A percentile compares a stretch with the other conserved stretches of the same genome.
phyloP scores from a whole-genome alignment of 306 rosid species.

The Inga laurina region DNA sequence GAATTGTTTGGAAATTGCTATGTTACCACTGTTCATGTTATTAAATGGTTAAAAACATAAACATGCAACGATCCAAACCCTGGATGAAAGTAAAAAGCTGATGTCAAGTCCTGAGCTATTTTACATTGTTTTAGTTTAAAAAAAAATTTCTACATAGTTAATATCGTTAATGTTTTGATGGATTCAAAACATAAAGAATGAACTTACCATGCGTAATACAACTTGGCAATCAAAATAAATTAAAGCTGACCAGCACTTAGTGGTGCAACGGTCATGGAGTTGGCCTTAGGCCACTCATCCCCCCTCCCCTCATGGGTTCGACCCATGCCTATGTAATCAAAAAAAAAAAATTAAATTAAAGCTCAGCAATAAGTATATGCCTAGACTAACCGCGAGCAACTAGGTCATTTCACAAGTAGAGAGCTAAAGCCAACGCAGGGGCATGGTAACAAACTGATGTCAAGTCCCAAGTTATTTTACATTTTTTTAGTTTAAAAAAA shows the following conservation, averaged over 20 bases:
- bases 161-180: not conserved
- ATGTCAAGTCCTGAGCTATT: not conserved
- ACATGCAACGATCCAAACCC: not conserved
- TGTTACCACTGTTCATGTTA: not conserved
- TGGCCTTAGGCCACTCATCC: too few relatives aligned
- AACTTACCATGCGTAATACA: not conserved
- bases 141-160: not conserved
- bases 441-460: not conserved
- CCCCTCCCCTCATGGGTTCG: too few relatives aligned
- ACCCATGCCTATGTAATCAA: too few relatives aligned
- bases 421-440: not conserved
- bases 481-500: not conserved
- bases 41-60: not conserved
- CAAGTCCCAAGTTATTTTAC: not conserved
- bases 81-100: not conserved
- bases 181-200: slow-evolving; percentile 23
- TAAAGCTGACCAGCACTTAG: too few relatives aligned
- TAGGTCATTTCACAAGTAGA: not conserved
- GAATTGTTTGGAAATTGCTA: not conserved
- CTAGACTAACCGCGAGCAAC: not conserved
- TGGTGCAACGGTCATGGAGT: too few relatives aligned
- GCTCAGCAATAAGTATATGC: not conserved
- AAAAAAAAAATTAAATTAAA: too few relatives aligned
- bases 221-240: not conserved
- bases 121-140: not conserved